Percentiles rank a stretch among this genome's conserved stretches.
These are phyloP conservation scores for Flaveria sonorensis DNA, from an alignment of 129 eudicot genomes.

Conservation along the genomic window DNA sequence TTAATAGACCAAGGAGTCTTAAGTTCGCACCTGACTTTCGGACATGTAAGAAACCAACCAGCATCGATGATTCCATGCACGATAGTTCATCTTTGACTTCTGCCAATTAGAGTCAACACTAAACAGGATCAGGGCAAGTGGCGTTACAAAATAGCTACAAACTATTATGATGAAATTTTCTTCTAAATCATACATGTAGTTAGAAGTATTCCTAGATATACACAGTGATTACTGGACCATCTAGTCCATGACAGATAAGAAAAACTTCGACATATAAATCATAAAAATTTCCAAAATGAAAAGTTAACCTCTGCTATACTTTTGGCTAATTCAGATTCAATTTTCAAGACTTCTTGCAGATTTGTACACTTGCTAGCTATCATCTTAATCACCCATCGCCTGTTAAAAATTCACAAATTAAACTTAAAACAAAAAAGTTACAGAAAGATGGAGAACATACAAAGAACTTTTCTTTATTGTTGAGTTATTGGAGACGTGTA, in stretches of 20 bases:
- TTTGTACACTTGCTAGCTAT: constrained; percentile 60
- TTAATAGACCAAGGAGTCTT: constrained; percentile 16
- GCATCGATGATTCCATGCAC: constrained; percentile 93
- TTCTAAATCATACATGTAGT: neutral
- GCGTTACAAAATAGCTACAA: constrained; percentile 12
- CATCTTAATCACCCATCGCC: constrained; percentile 97
- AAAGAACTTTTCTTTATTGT: neutral
- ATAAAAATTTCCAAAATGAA: constrained; percentile 24
- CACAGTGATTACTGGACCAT: constrained; percentile 1
- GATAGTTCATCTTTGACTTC: constrained; percentile 92
- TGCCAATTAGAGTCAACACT: constrained; percentile 39
- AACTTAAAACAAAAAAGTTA: constrained; percentile 23
- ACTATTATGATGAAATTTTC: neutral
- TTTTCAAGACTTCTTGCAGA: constrained; percentile 69
- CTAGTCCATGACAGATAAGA: constrained; percentile 4
- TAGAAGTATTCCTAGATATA: neutral
- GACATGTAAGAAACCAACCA: constrained; percentile 86
- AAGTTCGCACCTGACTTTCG: constrained; percentile 54
- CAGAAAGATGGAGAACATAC: constrained; percentile 10
- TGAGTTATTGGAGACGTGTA: neutral
- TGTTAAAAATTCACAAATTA: constrained; percentile 39
- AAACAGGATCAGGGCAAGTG: constrained; percentile 11
- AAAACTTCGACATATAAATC: constrained; percentile 11
- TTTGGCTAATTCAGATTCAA: constrained; percentile 69
- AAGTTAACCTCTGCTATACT: constrained; percentile 74